These are phyloP conservation scores for Cryphonectria naterciae DNA, from an alignment of 2,329 filamentous ascomycete genomes.

Conservation along the genomic window DNA sequence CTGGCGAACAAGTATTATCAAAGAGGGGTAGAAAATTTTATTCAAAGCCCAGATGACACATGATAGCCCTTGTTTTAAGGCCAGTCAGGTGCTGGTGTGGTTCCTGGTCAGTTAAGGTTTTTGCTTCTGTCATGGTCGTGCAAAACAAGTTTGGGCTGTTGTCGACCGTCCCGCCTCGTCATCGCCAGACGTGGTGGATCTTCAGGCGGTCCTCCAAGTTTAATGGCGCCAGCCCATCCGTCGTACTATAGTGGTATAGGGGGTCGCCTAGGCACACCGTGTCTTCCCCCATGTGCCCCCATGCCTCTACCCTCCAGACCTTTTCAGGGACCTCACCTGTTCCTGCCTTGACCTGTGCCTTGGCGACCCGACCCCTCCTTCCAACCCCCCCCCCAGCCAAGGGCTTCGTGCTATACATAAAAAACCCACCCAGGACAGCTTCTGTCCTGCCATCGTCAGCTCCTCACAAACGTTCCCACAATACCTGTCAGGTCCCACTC, in stretches of 20 bases:
- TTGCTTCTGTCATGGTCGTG: background rate
- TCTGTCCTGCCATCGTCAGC: slow-evolving; percentile 8
- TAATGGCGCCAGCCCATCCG: background rate
- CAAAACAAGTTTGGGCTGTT: slow-evolving; percentile 8
- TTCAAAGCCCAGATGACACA: background rate
- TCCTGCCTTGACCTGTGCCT: background rate
- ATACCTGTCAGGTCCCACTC: slow-evolving; percentile 6
- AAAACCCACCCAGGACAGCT: background rate
- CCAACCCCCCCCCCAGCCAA: background rate
- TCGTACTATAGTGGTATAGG: background rate
- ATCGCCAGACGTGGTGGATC: background rate
- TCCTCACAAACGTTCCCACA: slow-evolving; percentile 8
- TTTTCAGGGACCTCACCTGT: slow-evolving; percentile 8
- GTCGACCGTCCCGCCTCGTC: background rate
- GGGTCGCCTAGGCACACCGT: background rate
- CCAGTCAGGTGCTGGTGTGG: background rate
- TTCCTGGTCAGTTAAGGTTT: background rate
- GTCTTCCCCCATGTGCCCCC: background rate
- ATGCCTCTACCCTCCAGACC: background rate
- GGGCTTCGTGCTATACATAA: background rate
- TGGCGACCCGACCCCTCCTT: background rate
- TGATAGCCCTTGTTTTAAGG: background rate
- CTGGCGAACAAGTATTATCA: background rate
- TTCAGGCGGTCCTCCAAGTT: slow-evolving; percentile 1
- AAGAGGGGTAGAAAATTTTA: background rate